Evolutionary conservation across 768 basidiomycete species (phyloP).

Genomic region (Tubosaeta brunneosetosa): DNA sequence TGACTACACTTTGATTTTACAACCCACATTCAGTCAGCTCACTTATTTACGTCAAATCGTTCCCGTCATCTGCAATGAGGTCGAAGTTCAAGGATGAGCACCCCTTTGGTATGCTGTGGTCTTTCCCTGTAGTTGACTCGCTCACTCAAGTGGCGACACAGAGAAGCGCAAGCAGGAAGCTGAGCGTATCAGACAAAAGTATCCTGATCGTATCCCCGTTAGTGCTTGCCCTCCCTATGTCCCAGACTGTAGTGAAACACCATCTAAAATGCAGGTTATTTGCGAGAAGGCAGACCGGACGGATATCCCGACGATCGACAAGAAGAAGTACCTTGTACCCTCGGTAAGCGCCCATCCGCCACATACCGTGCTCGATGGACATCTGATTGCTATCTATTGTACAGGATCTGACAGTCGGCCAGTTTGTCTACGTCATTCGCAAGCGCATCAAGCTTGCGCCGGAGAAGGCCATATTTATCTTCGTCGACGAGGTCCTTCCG

Average conservation of each 20-base stretch:
- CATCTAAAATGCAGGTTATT: constrained; percentile 66
- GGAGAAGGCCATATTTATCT: constrained; percentile 99
- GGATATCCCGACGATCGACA: constrained; percentile 99
- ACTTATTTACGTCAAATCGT: constrained; percentile 2
- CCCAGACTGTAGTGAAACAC: constrained; percentile 8
- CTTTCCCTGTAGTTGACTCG: constrained; percentile 31
- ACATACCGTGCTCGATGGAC: constrained; percentile 15
- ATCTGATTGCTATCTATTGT: constrained; percentile 20
- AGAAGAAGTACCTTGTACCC: constrained; percentile 99
- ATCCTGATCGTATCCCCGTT: constrained; percentile 96
- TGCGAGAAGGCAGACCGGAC: constrained; percentile 99
- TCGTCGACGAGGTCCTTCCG: constrained; percentile 97
- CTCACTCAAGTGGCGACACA: constrained; percentile 31
- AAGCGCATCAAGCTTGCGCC: constrained; percentile 99
- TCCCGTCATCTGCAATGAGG: constrained; percentile 50
- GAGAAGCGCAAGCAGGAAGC: constrained; percentile 99
- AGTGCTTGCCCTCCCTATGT: constrained; percentile 26
- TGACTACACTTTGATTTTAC: constrained; percentile 20
- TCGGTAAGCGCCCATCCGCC: constrained; percentile 54
- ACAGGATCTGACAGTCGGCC: constrained; percentile 94
- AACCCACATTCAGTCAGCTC: constrained; percentile 5
- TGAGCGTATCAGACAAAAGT: constrained; percentile 97
- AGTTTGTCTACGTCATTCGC: constrained; percentile 99
- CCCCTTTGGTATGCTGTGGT: constrained; percentile 71
- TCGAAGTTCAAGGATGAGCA: constrained; percentile 99